Base-by-base conservation (phyloP, 2,329 filamentous ascomycete genomes). In the Colletotrichum lentis region DNA sequence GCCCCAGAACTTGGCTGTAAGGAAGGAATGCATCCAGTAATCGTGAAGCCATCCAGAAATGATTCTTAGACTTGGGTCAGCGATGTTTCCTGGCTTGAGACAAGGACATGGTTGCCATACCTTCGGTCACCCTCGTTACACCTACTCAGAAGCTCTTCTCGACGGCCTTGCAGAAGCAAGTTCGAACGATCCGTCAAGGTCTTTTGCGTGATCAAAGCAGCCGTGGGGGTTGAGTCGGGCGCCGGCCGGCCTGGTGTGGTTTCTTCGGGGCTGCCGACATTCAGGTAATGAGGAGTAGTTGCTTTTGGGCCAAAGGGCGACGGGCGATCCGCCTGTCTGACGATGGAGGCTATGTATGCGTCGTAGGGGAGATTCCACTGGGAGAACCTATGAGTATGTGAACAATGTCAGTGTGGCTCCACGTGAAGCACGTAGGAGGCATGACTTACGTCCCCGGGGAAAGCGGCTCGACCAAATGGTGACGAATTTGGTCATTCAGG, bases 1-100 rank as follows among this genome's bases (percentile, higher is more conserved):
- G 1, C 73, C 73, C 73, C 73, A 74, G 55, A 74, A 73, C 44
- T 74, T 74, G 12, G 72, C 63, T 1, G 71, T 73, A 31, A 72
- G 62, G 39, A 73, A 74, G 1, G 71, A 71, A n/a, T 71, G 72
- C 47, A 74, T 71, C 73, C 73, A 73, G 18, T 70, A 70, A 18
- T 74, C 70, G 52, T 74, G 72, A 12, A 74, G 69, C 71, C 72
- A 72, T n/a, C 58, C 65, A 12, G n/a, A 35, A 54, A 43, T 3
- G 5, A 53, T 24, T 20, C 49, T 62, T 3, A 0, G 16, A 22
- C 2, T n/a, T 22, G 27, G 22, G 14, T 43, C 3, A 53, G 50
- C 7, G 11, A 3, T 16, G 16, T n/a, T 20, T 3, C 12, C 0
- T 8, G 27, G 7, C 1, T 16, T 16, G 11, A 3, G 27, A 20